A percentile compares a stretch with the other conserved stretches of the same genome.
phyloP scores from a whole-genome alignment of 2,329 filamentous ascomycete genomes.

The Phialophora verrucosa region DNA sequence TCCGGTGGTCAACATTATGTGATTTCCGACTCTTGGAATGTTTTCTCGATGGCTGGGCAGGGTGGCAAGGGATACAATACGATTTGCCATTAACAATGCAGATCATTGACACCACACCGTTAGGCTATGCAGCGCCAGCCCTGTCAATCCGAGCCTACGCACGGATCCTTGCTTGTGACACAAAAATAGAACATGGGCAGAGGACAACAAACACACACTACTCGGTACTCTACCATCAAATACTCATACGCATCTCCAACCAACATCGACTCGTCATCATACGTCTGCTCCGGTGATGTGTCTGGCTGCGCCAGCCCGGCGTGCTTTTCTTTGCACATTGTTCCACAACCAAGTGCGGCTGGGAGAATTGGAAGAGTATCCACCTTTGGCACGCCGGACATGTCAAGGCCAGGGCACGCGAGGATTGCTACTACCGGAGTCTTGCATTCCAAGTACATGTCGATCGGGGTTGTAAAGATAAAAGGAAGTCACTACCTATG shows the following conservation, averaged over 20 bases:
- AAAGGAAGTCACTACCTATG: slow-evolving; percentile 1
- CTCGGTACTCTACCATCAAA: no score
- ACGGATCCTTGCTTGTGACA: slow-evolving; percentile 2
- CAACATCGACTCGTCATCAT: slow-evolving; percentile 14
- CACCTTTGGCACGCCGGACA: slow-evolving; percentile 17
- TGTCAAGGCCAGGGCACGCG: not conserved
- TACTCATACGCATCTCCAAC: not conserved
- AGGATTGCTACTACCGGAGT: not conserved
- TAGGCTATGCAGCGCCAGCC: not conserved
- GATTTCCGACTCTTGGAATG: not conserved
- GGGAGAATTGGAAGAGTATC: not conserved
- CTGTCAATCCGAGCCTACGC: not conserved
- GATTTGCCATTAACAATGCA: not conserved
- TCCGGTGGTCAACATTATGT: not conserved
- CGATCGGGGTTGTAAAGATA: slow-evolving; percentile 1
- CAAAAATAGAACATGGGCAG: slow-evolving; percentile 16
- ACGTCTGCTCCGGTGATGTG: not conserved
- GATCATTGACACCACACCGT: not conserved
- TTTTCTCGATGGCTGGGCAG: not conserved
- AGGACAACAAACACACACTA: not conserved
- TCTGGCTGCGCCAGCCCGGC: not conserved
- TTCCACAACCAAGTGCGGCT: not conserved
- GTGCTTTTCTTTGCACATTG: not conserved
- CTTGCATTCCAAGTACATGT: not conserved
- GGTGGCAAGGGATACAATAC: not conserved